These are phyloP conservation scores for Sporothrix variecibatus DNA, from an alignment of 2,329 filamentous ascomycete species.

Conservation along the genomic window DNA sequence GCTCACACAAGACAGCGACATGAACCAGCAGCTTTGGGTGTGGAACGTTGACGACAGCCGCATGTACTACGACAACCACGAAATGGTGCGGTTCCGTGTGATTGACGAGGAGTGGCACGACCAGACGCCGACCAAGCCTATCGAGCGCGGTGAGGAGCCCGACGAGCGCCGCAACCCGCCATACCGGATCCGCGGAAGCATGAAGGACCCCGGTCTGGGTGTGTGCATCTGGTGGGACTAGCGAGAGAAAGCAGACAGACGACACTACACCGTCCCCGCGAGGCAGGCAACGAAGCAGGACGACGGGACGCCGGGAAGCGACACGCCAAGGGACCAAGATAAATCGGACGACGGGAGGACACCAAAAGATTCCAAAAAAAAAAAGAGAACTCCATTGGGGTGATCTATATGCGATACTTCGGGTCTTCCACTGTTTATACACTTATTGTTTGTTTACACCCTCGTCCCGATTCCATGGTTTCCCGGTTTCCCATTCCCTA, in stretches of 20 bases:
- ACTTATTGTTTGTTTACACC: not conserved
- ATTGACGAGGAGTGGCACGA: constrained; percentile 91
- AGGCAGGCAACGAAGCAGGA: not conserved
- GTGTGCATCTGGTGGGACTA: constrained; percentile 57
- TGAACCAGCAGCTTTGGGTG: constrained; percentile 77
- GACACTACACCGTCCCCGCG: not conserved
- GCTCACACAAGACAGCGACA: constrained; percentile 53
- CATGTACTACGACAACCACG: constrained; percentile 86
- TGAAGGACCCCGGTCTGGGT: constrained; percentile 64
- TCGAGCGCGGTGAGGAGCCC: constrained; percentile 61
- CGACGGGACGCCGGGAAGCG: not conserved
- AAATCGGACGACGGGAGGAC: not conserved
- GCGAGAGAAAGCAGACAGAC: constrained; percentile 7
- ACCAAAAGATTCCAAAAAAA: not conserved
- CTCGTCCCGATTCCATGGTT: not conserved
- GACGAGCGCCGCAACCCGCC: constrained; percentile 63
- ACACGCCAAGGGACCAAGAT: not conserved
- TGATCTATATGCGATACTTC: constrained; percentile 7
- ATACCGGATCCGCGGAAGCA: constrained; percentile 68
- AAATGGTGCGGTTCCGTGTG: constrained; percentile 83
- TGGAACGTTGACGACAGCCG: constrained; percentile 75
- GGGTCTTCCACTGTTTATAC: not conserved
- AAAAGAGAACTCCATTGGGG: not conserved
- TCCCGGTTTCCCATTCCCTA: not conserved
- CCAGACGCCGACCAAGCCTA: constrained; percentile 71